Evolutionary conservation across 1,284 basidiomycete species (phyloP), one percentile per base, ranked within the genome.

Genomic region (Puccinia polysora): DNA sequence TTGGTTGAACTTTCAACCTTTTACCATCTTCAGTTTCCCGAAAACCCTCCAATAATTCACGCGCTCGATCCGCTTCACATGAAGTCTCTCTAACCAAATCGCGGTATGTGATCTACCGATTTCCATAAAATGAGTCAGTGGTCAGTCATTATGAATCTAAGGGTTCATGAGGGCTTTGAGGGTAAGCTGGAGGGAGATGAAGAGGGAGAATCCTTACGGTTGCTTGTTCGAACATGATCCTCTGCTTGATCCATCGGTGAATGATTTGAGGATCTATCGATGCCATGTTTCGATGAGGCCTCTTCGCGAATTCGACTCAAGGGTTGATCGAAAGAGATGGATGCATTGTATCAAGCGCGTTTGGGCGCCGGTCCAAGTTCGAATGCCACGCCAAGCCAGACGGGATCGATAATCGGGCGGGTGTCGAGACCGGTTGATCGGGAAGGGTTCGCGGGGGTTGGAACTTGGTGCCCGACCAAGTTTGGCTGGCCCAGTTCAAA

Each of bases 211-310:
- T 56, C 34, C 65, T 32, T 36, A 68, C 65, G 28, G 53, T 68
- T n/a, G 65, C 65, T 45, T 68, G 65, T 34, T 68, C 65, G 15
- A 68, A 49, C 20, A 68, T 68, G 28, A 68, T 59, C 36, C 49
- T n/a, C 10, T 68, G 65, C 47, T 56, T 58, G 7, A 68, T n/a
- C 65, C 65, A 68, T 59, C 47, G 36, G 34, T 59, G 65, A 18
- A 68, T 40, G 2, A 63, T 18, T 30, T 63, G 12, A 43, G 23
- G 36, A 40, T 63, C 43, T 20, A 36, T 23, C 7, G 34, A 38
- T 15, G 32, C 43, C 30, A 30, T 49, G n/a, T n/a, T n/a, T n/a
- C n/a, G n/a, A n/a, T n/a, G n/a, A n/a, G n/a, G n/a, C n/a, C n/a
- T n/a, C n/a, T n/a, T n/a, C n/a, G n/a, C n/a, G n/a, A n/a, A n/a